phyloP scores from a whole-genome alignment of 176 grass and related monocot genomes.

The Secale cereale region DNA sequence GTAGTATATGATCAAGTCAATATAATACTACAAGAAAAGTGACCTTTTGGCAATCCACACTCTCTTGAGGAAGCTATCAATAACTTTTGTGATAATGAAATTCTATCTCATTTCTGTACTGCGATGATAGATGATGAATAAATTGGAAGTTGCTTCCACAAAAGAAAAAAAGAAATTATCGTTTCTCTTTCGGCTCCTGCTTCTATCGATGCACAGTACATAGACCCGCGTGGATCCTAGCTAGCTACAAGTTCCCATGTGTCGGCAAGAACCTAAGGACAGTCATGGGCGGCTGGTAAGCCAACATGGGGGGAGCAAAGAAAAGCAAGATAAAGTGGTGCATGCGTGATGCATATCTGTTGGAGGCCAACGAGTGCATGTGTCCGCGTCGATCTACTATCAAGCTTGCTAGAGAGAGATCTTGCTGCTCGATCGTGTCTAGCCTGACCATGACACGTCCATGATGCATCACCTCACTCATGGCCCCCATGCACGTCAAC shows the following conservation, averaged over 20 bases:
- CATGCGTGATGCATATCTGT: background rate
- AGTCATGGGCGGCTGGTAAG: background rate
- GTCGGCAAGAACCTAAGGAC: background rate
- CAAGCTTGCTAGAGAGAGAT: background rate
- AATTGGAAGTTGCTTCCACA: too few relatives aligned
- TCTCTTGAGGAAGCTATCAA: background rate
- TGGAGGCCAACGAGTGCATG: background rate
- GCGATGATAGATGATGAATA: too few relatives aligned
- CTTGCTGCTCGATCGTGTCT: background rate
- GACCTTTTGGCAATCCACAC: background rate
- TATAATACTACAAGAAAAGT: background rate
- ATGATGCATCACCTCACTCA: background rate
- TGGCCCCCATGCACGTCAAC: background rate
- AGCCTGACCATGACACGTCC: background rate
- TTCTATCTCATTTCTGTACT: too few relatives aligned
- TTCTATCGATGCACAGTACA: background rate
- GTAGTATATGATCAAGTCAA: background rate
- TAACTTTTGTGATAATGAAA: too few relatives aligned
- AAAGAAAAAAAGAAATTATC: background rate
- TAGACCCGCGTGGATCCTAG: background rate
- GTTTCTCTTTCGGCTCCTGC: background rate
- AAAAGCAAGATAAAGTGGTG: background rate
- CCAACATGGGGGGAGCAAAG: background rate
- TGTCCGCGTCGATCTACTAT: background rate
- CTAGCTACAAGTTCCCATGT: background rate